Base-by-base conservation (phyloP, 2,329 filamentous ascomycete species). In the Lachnum nothofagi region DNA sequence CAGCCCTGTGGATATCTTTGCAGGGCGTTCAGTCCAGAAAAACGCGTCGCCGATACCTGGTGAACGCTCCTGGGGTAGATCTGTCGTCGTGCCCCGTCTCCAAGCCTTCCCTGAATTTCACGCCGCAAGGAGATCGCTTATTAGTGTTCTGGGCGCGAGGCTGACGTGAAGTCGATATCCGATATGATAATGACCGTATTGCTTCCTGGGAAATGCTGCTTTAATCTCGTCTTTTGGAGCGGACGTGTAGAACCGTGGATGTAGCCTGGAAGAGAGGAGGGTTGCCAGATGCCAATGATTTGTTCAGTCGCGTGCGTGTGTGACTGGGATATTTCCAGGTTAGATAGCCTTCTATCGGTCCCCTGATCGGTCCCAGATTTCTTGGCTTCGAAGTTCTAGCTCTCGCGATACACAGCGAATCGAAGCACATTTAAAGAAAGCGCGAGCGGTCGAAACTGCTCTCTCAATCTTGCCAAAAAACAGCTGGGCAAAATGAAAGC, bases 1-100 rank as follows among this genome's bases (percentile, higher is more conserved):
- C 24, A 16, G 27, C 42, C 33, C 42, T 17, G 12, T 20, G 23
- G 29, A 16, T 31, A 16, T 16, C 34, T 37, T 19, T 39, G 29
- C 33, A 45, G 42, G 33, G 35, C 27, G 34, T 33, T 16, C 14
- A 47, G 27, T 41, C 25, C 23, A 42, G 43, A 25, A 49, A n/a
- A 34, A 52, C 55, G 50, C 48, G 52, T 55, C 48, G 49, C 14
- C 5, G 37, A 10, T 39, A n/a, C 29, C 16, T 33, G 31, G 17
- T 17, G 8, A n/a, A 23, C 10, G 20, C 17, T 35, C 20, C 23
- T 9, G 29, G 22, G 22, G 2, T 20, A 22, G 23, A 9, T 19
- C 23, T 23, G 42, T 16, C 24, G 42, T 44, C 22, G 19, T 25
- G 37, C n/a, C 7, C 34, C 7, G 8, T 38, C 39, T 40, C 38